Base-by-base conservation (phyloP, 306 rosid species). In the Glycine soja region DNA sequence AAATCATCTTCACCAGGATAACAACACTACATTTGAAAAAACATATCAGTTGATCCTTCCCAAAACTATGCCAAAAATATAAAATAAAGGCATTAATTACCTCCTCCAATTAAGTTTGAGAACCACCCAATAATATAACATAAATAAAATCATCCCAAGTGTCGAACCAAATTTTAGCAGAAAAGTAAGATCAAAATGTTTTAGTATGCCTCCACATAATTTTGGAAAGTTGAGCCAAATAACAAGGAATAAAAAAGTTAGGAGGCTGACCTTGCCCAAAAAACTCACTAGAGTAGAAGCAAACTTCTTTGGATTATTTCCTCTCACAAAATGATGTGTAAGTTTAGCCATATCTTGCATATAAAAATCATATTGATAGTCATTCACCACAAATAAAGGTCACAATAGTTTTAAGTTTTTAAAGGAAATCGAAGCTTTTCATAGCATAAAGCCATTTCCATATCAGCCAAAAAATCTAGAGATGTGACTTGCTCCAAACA, bases 1-100 rank as follows among this genome's bases (percentile, higher is more conserved):
- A 93, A 79, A 86, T 96, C 99, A 83, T 93, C 99, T 93, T 95
- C 99, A 68, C 88, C 93, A 11, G 98, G 99, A 85, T 90, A n/a
- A n/a, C n/a, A 96, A 85, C 99, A 90, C 99, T 93, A 83, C 87
- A 80, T 84, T 72, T 81, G 84, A 85, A 86, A 79, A 80, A 75
- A 30, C 76, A 81, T 71, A 83, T 84, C 66, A 77, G 86, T 50
- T 73, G 24, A 80, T 75, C 15, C 64, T 51, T 76, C 77, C 6
- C 68, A 51, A 77, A 72, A 73, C 38, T 14, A 72, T 4, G 51
- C 53, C 79, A 80, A 72, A 19, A 72, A 14, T 15, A 75, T 50
- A 70, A 32, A 77, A 47, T 34, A 81, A 79, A 81, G 24, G 69
- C 63, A 45, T 50, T 24, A 76, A 16, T 14, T 54, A 76, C 18